Conservation (phyloP, 2,329 filamentous ascomycete species). For the Dactylellina sp. region DNA sequence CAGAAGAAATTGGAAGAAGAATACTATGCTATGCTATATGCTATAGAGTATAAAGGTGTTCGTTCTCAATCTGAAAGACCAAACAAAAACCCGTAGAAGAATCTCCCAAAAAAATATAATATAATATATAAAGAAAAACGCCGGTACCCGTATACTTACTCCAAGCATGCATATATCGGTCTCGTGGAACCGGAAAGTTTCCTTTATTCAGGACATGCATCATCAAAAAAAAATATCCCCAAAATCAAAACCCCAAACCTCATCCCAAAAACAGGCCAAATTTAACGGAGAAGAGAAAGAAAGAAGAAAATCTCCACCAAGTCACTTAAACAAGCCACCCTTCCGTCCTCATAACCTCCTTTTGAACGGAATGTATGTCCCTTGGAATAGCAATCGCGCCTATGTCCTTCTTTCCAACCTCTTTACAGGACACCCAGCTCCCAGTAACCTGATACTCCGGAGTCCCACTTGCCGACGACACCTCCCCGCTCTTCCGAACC, state of each 20-base stretch:
- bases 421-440: constrained; percentile 45
- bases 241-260: background rate
- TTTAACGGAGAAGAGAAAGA: constrained; percentile 6
- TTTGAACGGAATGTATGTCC: constrained; percentile 45
- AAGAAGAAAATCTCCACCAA: background rate
- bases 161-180: constrained; percentile 27
- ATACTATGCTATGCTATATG: constrained; percentile 5
- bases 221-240: constrained; percentile 3
- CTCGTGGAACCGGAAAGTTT: background rate
- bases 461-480: constrained; percentile 15
- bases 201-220: background rate
- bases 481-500: constrained; percentile 38
- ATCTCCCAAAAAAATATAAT: background rate
- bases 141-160: constrained; percentile 20
- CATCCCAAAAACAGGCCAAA: background rate
- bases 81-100: background rate
- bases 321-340: constrained; percentile 42
- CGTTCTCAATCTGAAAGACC: background rate
- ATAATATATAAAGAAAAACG: background rate
- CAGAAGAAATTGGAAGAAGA: background rate
- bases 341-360: constrained; percentile 34
- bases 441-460: constrained; percentile 47
- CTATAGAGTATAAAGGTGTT: background rate
- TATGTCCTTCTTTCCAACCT: constrained; percentile 41
- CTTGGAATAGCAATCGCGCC: constrained; percentile 52